A percentile compares a stretch with the other conserved stretches of the same genome.
phyloP scores from a whole-genome alignment of 768 basidiomycete genomes.

The Trametes cubensis region DNA sequence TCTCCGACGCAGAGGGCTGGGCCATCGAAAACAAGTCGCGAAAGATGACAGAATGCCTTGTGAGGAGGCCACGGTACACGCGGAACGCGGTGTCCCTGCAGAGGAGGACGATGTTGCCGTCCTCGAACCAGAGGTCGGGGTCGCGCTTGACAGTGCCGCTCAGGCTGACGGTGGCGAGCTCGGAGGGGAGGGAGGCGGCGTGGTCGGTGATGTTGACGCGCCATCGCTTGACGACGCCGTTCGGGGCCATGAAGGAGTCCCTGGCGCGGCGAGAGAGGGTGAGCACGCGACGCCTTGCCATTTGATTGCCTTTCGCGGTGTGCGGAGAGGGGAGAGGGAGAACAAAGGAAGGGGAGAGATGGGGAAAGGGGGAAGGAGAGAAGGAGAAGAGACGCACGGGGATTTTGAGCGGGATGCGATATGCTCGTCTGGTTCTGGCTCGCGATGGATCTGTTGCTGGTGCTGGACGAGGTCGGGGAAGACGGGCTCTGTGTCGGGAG shows the following conservation, averaged over 20 bases:
- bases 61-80: slow-evolving; percentile 29
- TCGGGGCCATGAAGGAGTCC: slow-evolving; percentile 19
- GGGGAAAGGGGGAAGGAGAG: not conserved
- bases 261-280: slow-evolving; percentile 9
- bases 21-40: slow-evolving; percentile 26
- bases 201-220: slow-evolving; percentile 22
- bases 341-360: not conserved
- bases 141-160: slow-evolving; percentile 24
- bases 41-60: slow-evolving; percentile 28
- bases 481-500: slow-evolving; percentile 12
- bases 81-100: slow-evolving; percentile 21
- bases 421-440: slow-evolving; percentile 21
- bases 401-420: slow-evolving; percentile 14
- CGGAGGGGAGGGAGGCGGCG: slow-evolving; percentile 18
- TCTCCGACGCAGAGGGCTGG: slow-evolving; percentile 23
- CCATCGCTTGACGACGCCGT: slow-evolving; percentile 26
- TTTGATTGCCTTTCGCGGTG: not conserved
- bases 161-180: slow-evolving; percentile 21
- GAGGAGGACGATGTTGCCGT: slow-evolving; percentile 29
- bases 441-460: not conserved
- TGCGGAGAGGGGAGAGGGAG: not conserved
- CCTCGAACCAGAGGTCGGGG: slow-evolving; percentile 28
- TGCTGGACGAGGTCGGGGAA: slow-evolving; percentile 8
- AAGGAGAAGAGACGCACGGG: slow-evolving; percentile 17
- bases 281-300: slow-evolving; percentile 5